Base-by-base conservation (phyloP, 2,329 filamentous ascomycete genomes). In the Verticillium klebahnii region DNA sequence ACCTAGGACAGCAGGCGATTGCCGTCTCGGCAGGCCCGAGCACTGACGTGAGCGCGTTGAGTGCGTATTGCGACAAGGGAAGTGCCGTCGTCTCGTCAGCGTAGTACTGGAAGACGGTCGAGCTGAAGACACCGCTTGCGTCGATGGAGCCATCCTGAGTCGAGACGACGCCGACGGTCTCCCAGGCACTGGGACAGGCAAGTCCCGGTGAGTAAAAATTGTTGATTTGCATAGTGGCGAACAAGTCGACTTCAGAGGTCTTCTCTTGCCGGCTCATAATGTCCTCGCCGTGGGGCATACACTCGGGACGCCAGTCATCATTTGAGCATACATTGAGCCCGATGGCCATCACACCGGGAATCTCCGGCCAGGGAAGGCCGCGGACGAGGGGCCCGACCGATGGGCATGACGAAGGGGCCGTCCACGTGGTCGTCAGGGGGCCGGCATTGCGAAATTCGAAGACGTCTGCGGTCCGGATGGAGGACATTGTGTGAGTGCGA, bases 161-260 rank as follows among this genome's bases (percentile, higher is more conserved):
- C 32, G 56, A 36, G 5, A 34, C 29, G 37, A 59, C 11, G 9
- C 56, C 59, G 9, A 32, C 56, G 11, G 59, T 61, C 1, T 23
- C 36, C 62, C 62, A 63, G 2, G 32, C 36, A 14, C 39, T 31
- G 11, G 56, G 62, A 23, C 59, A 61, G 8, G 50, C 29, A 15
- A 50, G 17, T 2, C 45, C 59, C 14, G 59, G 59, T 8, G 56
- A 63, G 36, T 57, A 37, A 14, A 56, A 60, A 8, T 37, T n/a
- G 3, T 34, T n/a, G 19, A 29, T 32, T 5, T 17, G 19, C 12
- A 9, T 7, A 2, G 7, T 29, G 25, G 29, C 29, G 29, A 29
- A 6, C 29, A 8, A 12, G 29, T 25, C 19, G 52, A 57, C 25
- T 7, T 61, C 29, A 29, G 29, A 29, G 5, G 5, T 29, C 29